Conservation (phyloP, 169 alveolate genomes). For the Plasmodium inui region DNA sequence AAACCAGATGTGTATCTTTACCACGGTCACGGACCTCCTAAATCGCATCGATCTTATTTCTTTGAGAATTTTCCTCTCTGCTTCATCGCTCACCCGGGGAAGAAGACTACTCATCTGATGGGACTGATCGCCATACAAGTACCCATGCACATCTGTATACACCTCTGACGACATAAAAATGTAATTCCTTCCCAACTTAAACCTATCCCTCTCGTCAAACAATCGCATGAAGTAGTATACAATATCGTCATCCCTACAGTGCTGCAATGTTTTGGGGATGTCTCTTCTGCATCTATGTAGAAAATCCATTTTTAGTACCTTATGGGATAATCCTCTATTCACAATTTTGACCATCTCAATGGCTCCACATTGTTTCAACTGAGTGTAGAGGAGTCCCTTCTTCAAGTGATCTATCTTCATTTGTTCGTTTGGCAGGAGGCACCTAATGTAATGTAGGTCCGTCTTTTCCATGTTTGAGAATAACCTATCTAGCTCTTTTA, state of each 20-base stretch:
- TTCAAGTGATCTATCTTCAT: conserved; percentile 62
- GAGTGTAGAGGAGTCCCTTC: conserved; percentile 22
- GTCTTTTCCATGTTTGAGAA: conserved; percentile 75
- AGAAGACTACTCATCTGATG: not conserved
- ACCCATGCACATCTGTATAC: conserved; percentile 28
- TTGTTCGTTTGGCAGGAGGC: conserved; percentile 78
- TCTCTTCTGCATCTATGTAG: not conserved
- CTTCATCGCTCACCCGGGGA: not conserved
- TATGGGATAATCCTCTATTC: conserved; percentile 62
- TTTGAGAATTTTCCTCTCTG: conserved; percentile 5
- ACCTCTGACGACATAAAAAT: conserved; percentile 33
- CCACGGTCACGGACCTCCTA: conserved; percentile 31
- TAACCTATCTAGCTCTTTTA: conserved; percentile 76
- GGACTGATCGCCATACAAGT: not conserved
- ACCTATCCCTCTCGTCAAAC: not conserved
- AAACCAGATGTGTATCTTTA: conserved; percentile 29
- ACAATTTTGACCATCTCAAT: conserved; percentile 49
- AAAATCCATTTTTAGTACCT: conserved; percentile 33
- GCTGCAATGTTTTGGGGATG: conserved; percentile 7
- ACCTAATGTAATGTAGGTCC: conserved; percentile 78
- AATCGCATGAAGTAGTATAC: conserved; percentile 53
- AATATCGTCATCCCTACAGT: conserved; percentile 26
- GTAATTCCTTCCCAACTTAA: conserved; percentile 24
- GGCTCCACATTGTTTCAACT: conserved; percentile 66
- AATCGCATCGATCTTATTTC: conserved; percentile 15